Evolutionary conservation across 148 eudicot genomes (phyloP), one percentile per base, ranked within the genome.

Genomic region (Rhododendron ferrugineum): DNA sequence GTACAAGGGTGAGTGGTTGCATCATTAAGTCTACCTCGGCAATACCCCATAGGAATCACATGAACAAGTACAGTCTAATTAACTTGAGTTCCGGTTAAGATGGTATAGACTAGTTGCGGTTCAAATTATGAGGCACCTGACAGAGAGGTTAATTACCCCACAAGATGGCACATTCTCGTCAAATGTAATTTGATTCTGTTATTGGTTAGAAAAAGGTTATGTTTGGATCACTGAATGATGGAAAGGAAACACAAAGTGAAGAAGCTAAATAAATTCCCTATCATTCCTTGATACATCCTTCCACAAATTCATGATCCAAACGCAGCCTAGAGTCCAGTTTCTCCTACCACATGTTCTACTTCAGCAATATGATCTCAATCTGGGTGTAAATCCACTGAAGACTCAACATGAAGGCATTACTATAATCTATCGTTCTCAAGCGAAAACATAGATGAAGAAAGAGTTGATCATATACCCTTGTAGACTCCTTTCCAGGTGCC

Each of bases 401-500:
- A 30, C 36, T 72, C 77, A 37, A 16, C 66, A 40, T n/a, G 30
- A 30, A 26, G 50, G 36, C 34, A 42, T 42, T 66, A 16, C 15
- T 22, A 23, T 22, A 13, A 44, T 18, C 22, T 42, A 52, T 13
- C 5, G 0, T 26, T n/a, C 16, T 23, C 58, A 82, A 58, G 23
- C 23, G 11, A 22, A 72, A 36, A 40, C 62, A 8, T 6, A 16
- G 28, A 34, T 11, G 22, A 81, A 78, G 20, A 46, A 79, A 62
- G 22, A 70, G 16, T 26, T 40, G 20, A 50, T 87, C 37, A 9
- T 40, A 85, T 91, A 89, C 91, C 89, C 30, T 32, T 34, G 84
- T 37, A 40, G 85, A 84, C 75, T 83, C 90, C 81, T 90, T 92
- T 86, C 79, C 89, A 60, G 84, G 81, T 78, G 66, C 80, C 66